Evolutionary conservation across 495 filamentous ascomycete species (phyloP), one percentile per base, ranked within the genome.

Genomic region (Astrothelium macrocarpum): DNA sequence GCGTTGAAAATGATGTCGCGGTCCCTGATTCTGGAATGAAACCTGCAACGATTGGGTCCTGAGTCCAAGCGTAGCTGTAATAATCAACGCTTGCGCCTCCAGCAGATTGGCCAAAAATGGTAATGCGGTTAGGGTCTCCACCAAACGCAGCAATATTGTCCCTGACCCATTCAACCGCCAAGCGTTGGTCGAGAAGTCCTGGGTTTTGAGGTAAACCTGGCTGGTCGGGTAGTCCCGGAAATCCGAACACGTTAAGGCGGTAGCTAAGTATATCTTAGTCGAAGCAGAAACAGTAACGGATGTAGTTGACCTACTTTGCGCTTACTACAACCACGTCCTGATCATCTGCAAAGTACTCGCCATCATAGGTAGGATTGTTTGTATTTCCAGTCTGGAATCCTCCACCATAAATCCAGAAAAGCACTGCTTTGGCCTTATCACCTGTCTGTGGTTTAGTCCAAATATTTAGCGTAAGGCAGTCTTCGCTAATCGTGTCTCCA

Each of bases 161-260:
- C 32, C 82, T 78, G 0, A 88, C 79, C 81, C 82, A 82, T 71
- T 80, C 79, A 18, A 80, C 64, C 10, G 76, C 78, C 23, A 73
- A 61, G 16, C 80, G 77, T 62, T 81, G 77, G 63, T 81, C 77
- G 16, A 77, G 73, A 0, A 82, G 68, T 11, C 72, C 79, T 2
- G 72, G 61, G 58, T 82, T 82, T 45, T 72, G 68, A 20, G 69
- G 62, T 2, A 71, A 53, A 20, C 68, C 74, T 25, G 80, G 76
- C 12, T 75, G 71, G 20, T 75, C 76, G 2, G 78, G 72, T 9
- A 76, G 71, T 18, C 76, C 76, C 20, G 83, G 82, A 46, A 83
- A 86, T 25, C 82, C 80, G 66, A 86, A 84, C 59, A 87, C 80
- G 68, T 85, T 84, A 60, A 86, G 67, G 14, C 85, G 83, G 70